Percentiles rank a stretch among this genome's conserved stretches.
Conservation (phyloP, 139 green algal genomes). For the Chlamydomonas incerta region DNA sequence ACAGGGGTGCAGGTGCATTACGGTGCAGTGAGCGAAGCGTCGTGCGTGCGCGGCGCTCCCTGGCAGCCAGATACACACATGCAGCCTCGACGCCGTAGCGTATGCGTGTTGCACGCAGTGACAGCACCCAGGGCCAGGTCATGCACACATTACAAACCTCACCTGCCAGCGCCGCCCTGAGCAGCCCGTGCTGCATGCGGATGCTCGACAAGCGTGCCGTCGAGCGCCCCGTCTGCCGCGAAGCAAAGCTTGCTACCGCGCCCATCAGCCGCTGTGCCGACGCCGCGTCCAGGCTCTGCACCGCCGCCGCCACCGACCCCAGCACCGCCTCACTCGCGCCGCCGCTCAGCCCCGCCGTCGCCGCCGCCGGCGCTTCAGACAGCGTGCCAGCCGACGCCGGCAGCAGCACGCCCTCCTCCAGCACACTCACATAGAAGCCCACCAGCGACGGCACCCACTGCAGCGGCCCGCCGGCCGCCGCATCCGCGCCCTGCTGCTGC, state of each 20-base stretch:
- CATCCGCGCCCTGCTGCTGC: neutral
- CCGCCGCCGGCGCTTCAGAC: neutral
- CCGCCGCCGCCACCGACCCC: slow-evolving; percentile 24
- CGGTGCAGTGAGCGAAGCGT: slow-evolving; percentile 11
- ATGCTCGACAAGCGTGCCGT: slow-evolving; percentile 38
- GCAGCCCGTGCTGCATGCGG: slow-evolving; percentile 45
- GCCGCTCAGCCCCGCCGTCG: neutral
- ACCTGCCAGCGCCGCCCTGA: slow-evolving; percentile 20
- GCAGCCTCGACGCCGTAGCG: no score
- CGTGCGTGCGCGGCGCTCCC: no score
- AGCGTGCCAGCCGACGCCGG: slow-evolving; percentile 26
- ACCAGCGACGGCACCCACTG: slow-evolving; percentile 40
- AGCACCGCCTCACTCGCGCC: slow-evolving; percentile 15
- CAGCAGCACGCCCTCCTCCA: slow-evolving; percentile 44
- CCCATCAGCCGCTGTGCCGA: slow-evolving; percentile 36
- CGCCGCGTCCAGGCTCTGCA: neutral
- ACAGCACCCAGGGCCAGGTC: no score
- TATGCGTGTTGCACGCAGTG: no score
- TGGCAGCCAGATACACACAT: no score
- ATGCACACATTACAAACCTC: no score
- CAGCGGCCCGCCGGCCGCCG: neutral
- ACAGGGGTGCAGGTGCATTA: neutral
- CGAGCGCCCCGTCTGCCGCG: slow-evolving; percentile 10
- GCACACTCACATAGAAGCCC: slow-evolving; percentile 39
- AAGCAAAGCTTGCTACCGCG: slow-evolving; percentile 22